Conservation (phyloP, 257 asterid species). For the Mitragyna speciosa region DNA sequence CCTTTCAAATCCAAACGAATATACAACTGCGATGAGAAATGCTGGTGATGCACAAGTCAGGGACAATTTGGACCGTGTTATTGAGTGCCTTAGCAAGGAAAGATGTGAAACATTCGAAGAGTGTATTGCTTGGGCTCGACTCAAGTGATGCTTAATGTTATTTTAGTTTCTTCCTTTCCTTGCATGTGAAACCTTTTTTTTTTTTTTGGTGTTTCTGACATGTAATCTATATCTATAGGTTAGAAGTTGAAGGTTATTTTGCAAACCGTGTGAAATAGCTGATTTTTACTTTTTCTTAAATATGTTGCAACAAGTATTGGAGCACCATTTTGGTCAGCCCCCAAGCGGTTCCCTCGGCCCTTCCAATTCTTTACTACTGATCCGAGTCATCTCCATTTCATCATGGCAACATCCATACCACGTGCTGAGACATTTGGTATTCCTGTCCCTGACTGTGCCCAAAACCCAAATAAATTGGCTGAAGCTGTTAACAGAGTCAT, state of each 20-base stretch:
- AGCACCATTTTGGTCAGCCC: conserved; percentile 95
- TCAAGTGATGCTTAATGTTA: conserved; percentile 42
- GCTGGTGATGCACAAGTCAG: conserved; percentile 98
- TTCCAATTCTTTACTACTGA: conserved; percentile 62
- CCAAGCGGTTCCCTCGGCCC: conserved; percentile 83
- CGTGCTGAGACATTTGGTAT: conserved; percentile 87
- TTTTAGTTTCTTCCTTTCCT: conserved; percentile 8
- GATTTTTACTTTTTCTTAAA: conserved; percentile 81
- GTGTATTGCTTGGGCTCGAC: conserved; percentile 84
- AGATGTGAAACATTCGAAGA: conserved; percentile 78
- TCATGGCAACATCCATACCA: conserved; percentile 69
- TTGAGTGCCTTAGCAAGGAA: conserved; percentile 77
- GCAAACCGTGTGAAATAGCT: conserved; percentile 76
- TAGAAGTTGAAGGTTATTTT: conserved; percentile 88
- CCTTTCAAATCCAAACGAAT: conserved; percentile 69
- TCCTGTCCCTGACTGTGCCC: conserved; percentile 81
- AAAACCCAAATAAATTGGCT: conserved; percentile 61
- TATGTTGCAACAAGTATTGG: conserved; percentile 87
- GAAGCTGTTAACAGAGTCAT: conserved; percentile 61
- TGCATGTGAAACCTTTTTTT: background rate
- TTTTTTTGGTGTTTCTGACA: conserved; percentile 23
- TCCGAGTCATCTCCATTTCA: conserved; percentile 82
- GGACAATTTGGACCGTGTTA: conserved; percentile 76
- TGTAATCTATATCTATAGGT: conserved; percentile 43
- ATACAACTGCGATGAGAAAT: conserved; percentile 60